These are phyloP conservation scores for Hemileccinum rubropunctum DNA, from an alignment of 768 basidiomycete genomes.

Conservation along the genomic window DNA sequence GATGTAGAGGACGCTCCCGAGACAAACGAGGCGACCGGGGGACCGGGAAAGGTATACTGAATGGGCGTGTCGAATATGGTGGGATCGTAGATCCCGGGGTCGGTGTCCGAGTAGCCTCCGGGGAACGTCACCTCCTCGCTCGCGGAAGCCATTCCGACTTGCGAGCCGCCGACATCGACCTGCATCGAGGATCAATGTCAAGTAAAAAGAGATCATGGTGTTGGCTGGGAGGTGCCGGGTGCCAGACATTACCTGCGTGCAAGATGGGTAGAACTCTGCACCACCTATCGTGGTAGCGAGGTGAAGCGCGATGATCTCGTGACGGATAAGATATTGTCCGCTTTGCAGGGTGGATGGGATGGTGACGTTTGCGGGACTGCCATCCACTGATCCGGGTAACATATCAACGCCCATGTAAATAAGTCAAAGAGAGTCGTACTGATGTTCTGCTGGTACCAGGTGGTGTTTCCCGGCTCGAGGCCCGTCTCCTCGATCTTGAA, in stretches of 20 bases:
- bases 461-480: constrained; percentile 31
- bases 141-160: constrained; percentile 43
- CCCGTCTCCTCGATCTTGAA: constrained; percentile 69
- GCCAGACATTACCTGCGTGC: constrained; percentile 43
- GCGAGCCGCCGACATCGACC: constrained; percentile 52
- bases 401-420: not conserved
- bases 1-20: constrained; percentile 14
- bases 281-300: constrained; percentile 53
- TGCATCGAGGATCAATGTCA: constrained; percentile 23
- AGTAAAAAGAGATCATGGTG: not conserved
- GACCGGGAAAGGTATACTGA: constrained; percentile 52
- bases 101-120: constrained; percentile 67
- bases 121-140: constrained; percentile 63
- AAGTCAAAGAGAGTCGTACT: constrained; percentile 37
- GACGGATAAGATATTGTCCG: constrained; percentile 74
- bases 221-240: not conserved
- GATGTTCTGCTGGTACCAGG: constrained; percentile 55
- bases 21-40: constrained; percentile 44
- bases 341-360: constrained; percentile 53
- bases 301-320: constrained; percentile 80
- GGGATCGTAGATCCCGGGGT: constrained; percentile 69
- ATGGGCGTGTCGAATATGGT: constrained; percentile 32
- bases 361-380: constrained; percentile 38
- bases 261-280: constrained; percentile 81
- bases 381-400: constrained; percentile 32